These are phyloP conservation scores for Didymella pinodella DNA, from an alignment of 2,329 filamentous ascomycete genomes.

Conservation along the genomic window DNA sequence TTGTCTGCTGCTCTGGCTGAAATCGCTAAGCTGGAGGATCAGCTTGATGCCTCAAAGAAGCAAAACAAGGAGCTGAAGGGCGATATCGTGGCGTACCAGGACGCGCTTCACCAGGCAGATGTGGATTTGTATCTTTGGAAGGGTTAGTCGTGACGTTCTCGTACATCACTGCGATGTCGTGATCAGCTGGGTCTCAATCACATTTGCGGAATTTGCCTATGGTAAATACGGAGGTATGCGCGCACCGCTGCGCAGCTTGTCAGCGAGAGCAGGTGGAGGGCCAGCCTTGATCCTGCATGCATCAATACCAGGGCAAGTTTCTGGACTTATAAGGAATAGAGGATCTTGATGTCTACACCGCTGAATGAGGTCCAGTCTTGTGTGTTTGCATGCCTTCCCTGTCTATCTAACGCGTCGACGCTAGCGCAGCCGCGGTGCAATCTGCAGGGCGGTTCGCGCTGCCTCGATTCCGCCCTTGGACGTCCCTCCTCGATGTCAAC, in stretches of 20 bases:
- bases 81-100: slow-evolving; percentile 14
- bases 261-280: neutral
- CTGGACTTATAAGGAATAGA: neutral
- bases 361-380: neutral
- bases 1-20: slow-evolving; percentile 5
- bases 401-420: neutral
- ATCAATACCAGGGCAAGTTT: too few species aligned
- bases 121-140: slow-evolving; percentile 6
- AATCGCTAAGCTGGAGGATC: slow-evolving; percentile 7
- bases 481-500: neutral
- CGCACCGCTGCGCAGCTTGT: neutral
- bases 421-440: slow-evolving; percentile 18
- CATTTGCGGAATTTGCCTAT: neutral
- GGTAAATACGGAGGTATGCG: neutral
- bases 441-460: slow-evolving; percentile 6
- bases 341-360: too few species aligned
- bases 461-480: neutral
- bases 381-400: slow-evolving; percentile 4
- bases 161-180: neutral
- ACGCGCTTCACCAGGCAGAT: slow-evolving; percentile 14
- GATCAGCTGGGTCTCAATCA: slow-evolving; percentile 3
- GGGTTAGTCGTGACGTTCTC: neutral
- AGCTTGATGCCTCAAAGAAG: slow-evolving; percentile 1
- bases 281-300: neutral
- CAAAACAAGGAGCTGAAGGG: slow-evolving; percentile 8